Evolutionary conservation across 164 flowering plant species (phyloP).

Genomic region (Vitis labrusca): DNA sequence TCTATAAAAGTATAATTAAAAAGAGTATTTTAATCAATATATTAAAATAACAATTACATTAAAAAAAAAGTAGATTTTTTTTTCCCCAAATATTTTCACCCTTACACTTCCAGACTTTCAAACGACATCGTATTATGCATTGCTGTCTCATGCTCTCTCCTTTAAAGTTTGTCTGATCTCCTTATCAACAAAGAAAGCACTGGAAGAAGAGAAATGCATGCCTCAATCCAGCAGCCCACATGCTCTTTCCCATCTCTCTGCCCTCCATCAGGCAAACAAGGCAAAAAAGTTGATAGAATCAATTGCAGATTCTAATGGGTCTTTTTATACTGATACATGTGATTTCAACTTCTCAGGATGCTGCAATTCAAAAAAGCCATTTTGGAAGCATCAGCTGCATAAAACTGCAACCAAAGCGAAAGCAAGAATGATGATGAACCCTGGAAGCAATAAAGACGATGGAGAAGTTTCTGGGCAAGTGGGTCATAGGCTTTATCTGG

Average conservation of each 20-base stretch:
- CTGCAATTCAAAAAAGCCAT: neutral
- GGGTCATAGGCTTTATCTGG: conserved; percentile 62
- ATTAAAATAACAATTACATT: too few relatives aligned
- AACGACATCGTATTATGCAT: too few relatives aligned
- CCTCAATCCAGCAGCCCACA: conserved; percentile 7
- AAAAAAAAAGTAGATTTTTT: too few relatives aligned
- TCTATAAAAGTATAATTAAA: too few relatives aligned
- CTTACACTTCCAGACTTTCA: too few relatives aligned
- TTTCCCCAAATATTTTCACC: too few relatives aligned
- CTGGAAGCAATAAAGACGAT: conserved; percentile 10
- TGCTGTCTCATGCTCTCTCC: neutral
- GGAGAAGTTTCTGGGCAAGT: conserved; percentile 14
- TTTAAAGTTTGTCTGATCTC: neutral
- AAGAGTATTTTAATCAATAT: too few relatives aligned
- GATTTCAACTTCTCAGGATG: conserved; percentile 5
- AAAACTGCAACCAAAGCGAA: neutral
- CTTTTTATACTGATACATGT: too few relatives aligned
- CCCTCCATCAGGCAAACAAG: conserved; percentile 1
- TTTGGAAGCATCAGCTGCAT: conserved; percentile 9
- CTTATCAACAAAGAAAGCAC: neutral
- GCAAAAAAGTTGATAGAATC: neutral
- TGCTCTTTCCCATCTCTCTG: conserved; percentile 4
- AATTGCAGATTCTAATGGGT: neutral
- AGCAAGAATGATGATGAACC: conserved; percentile 11
- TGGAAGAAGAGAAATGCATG: conserved; percentile 1